Base-by-base conservation (phyloP, 106 monocot genomes). In the Iris macrosiphon region DNA sequence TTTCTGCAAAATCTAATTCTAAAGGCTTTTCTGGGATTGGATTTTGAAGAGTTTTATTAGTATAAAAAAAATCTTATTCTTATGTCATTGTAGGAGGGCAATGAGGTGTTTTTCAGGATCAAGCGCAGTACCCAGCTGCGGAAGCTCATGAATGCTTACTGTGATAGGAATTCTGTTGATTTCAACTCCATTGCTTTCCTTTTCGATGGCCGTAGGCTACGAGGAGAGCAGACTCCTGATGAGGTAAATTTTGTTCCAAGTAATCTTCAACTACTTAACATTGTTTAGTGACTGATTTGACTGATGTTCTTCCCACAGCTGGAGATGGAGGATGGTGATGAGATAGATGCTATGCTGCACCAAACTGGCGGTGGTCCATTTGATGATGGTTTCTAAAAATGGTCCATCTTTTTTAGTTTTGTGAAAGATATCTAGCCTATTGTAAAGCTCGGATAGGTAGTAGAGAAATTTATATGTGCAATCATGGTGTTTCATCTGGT, bases 71-170 rank as follows among this genome's bases (percentile, higher is more conserved):
- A n/a, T n/a, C 45, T 50, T 3, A 3, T n/a, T 15, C 14, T 29
- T 29, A 2, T 50, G 14, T 13, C 15, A 5, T 15, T 50, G 4
- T 51, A 63, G 68, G 58, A 64, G 40, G 70, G 61, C 15, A 71
- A 77, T 15, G 77, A 70, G 45, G 74, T 74, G 20, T 74, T 74
- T 23, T 74, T 74, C 55, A 66, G 67, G 66, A 74, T 74, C 40
- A 74, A 74, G 61, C 74, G 74, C 53, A 66, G 73, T 55, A 67
- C 74, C 19, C 74, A 67, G 48, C 61, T 74, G 44, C 40, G 52
- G 35, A 71, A 71, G 55, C 74, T 74, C 6, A 74, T 74, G 74
- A 74, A 67, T 49, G 74, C 70, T 11, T 71, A 71, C 47, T 71
- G 70, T 40, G 70, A 71, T 20, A 35, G 70, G 12, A 62, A 71